phyloP scores from a whole-genome alignment of 2,329 filamentous ascomycete species.

The Aspergillus melleus region DNA sequence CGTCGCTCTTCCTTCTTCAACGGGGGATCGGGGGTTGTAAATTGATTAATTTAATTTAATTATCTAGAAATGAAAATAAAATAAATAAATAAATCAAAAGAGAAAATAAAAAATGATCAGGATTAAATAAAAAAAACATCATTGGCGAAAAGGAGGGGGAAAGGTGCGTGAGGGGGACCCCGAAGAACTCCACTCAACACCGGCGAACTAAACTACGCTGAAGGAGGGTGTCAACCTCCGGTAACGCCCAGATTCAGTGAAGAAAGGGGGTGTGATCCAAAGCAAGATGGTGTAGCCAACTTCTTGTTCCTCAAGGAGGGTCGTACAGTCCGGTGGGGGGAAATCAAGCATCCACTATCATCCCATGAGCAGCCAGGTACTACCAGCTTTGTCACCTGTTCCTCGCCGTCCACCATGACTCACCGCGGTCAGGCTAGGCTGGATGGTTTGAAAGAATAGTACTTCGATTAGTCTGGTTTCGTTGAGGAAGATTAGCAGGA shows the following conservation, averaged over 20 bases:
- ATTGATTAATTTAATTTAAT: slow-evolving; percentile 2
- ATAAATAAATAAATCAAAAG: too few relatives aligned
- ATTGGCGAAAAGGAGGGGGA: slow-evolving; percentile 20
- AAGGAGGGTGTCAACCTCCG: slow-evolving; percentile 13
- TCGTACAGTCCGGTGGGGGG: slow-evolving; percentile 23
- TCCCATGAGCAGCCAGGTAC: slow-evolving; percentile 29
- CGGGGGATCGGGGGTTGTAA: slow-evolving; percentile 1
- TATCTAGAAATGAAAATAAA: slow-evolving; percentile 1
- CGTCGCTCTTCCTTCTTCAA: slow-evolving; percentile 16
- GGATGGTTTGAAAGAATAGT: not conserved
- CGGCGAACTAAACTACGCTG: not conserved
- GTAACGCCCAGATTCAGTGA: slow-evolving; percentile 1
- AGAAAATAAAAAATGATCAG: not conserved
- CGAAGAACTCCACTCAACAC: slow-evolving; percentile 15
- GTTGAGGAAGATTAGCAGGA: not conserved
- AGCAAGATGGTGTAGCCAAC: slow-evolving; percentile 6
- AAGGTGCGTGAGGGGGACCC: slow-evolving; percentile 25
- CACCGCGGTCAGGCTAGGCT: slow-evolving; percentile 19
- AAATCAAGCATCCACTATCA: slow-evolving; percentile 19
- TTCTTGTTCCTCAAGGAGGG: slow-evolving; percentile 20
- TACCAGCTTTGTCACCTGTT: slow-evolving; percentile 28
- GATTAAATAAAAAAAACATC: not conserved
- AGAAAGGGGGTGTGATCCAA: slow-evolving; percentile 3
- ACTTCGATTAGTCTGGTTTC: not conserved
- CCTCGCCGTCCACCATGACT: slow-evolving; percentile 23